Conservation (phyloP, 75 land plant genomes). For the Cryptomeria japonica region DNA sequence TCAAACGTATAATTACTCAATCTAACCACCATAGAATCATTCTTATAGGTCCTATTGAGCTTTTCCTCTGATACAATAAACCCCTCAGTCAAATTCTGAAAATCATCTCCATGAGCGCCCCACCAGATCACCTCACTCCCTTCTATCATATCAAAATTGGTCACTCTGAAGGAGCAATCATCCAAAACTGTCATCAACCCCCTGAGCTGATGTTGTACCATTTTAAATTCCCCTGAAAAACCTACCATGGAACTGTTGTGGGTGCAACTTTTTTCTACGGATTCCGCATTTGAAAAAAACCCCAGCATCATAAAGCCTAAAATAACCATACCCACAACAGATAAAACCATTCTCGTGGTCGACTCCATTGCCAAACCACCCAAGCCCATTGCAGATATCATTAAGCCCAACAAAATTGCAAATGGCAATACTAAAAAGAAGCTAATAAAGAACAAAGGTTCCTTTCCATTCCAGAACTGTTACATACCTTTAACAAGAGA, state of each 20-base stretch:
- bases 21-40: conserved; percentile 49
- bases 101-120: conserved; percentile 71
- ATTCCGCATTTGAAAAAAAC: neutral
- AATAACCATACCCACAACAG: neutral
- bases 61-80: conserved; percentile 48
- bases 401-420: neutral
- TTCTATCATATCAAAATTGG: conserved; percentile 78
- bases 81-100: conserved; percentile 67
- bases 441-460: neutral
- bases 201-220: conserved; percentile 96
- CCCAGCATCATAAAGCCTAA: neutral
- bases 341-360: neutral
- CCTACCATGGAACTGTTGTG: conserved; percentile 39
- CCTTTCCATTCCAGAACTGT: neutral
- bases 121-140: conserved; percentile 83
- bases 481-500: neutral
- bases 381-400: neutral
- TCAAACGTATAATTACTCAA: conserved; percentile 67
- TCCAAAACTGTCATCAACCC: conserved; percentile 66
- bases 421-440: neutral
- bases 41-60: conserved; percentile 56
- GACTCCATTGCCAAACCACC: neutral
- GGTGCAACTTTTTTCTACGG: conserved; percentile 29
- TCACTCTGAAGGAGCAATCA: conserved; percentile 82
- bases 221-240: conserved; percentile 66